Conservation (phyloP, 495 filamentous ascomycete species). For the Penicillium parvum region DNA sequence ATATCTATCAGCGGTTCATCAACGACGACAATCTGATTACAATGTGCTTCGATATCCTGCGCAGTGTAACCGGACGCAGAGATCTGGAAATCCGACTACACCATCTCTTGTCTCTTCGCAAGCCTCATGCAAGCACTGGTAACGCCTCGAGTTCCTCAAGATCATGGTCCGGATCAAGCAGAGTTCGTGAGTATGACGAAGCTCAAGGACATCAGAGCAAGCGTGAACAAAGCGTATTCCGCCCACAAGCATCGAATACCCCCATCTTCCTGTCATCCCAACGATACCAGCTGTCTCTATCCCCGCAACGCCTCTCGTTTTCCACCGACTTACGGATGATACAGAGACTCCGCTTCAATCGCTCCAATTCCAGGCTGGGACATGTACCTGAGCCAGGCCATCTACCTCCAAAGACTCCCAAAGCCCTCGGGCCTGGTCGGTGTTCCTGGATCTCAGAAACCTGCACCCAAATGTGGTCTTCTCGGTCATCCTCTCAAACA, state of each 20-base stretch:
- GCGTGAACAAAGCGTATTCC: not conserved
- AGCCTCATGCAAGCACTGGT: constrained; percentile 10
- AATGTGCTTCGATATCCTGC: constrained; percentile 10
- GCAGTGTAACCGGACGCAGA: not conserved
- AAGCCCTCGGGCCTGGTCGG: constrained; percentile 1
- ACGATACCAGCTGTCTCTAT: not conserved
- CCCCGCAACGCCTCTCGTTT: not conserved
- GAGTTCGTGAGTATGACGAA: constrained; percentile 5
- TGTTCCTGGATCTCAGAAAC: constrained; percentile 1
- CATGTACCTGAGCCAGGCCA: constrained; percentile 3
- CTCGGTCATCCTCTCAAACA: constrained; percentile 10
- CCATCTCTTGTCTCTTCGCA: constrained; percentile 8
- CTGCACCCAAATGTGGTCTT: constrained; percentile 7
- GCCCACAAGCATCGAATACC: not conserved
- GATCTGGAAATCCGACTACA: constrained; percentile 6
- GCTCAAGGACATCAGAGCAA: not conserved
- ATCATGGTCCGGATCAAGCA: not conserved
- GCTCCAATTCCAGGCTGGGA: not conserved
- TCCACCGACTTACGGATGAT: not conserved
- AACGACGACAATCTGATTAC: not conserved
- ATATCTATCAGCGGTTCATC: not conserved
- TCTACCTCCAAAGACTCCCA: constrained; percentile 6
- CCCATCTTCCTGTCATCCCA: not conserved
- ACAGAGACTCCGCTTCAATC: not conserved
- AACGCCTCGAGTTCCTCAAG: constrained; percentile 3